Evolutionary conservation across 2,329 filamentous ascomycete species (phyloP), one percentile per base, ranked within the genome.

Genomic region (Falciphora oryzae): DNA sequence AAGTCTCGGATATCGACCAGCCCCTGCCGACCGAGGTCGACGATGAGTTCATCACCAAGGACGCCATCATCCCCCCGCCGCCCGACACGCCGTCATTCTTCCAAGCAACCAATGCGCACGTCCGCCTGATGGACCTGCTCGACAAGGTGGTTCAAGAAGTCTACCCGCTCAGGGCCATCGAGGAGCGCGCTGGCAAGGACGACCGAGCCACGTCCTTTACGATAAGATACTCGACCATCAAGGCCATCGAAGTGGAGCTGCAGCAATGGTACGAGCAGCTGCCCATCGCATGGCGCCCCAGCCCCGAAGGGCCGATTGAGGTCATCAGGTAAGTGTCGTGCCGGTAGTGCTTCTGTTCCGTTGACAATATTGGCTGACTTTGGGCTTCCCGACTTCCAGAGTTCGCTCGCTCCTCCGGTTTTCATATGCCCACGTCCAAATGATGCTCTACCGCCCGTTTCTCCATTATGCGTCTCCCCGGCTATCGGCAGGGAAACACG

Each of bases 391-490:
- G n/a, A 10, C n/a, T 57, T 56, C 44, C 63, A 85, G 83, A 13
- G 81, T 87, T n/a, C 90, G 92, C 66, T 91, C 93, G 67, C 79
- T 93, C 29, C 79, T 95, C 27, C 84, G 91, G 50, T 89, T 95
- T 75, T 85, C 88, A n/a, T 94, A 91, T 73, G 90, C 89, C 2
- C 90, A 94, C 71, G 89, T 93, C 6, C 91, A 94, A 72, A 88
- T 95, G 74, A 87, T 95, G 71, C 78, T 95, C 2, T 95, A 95
- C 71, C 82, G 92, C 25, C 92, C 92, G 0, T 95, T 95, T 73
- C 78, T 95, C 16, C 92, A 95, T 73, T 95, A 94, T 69, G 87
- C 92, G 22, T 92, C 91, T 10, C 86, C 87, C 13, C 81, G 85
- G 58, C 77, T 85, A 2, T 82, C 80, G 61, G 79, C 81, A 63